Base-by-base conservation (phyloP, 371 early-diverging fungal species). In the Parasitella parasitica region DNA sequence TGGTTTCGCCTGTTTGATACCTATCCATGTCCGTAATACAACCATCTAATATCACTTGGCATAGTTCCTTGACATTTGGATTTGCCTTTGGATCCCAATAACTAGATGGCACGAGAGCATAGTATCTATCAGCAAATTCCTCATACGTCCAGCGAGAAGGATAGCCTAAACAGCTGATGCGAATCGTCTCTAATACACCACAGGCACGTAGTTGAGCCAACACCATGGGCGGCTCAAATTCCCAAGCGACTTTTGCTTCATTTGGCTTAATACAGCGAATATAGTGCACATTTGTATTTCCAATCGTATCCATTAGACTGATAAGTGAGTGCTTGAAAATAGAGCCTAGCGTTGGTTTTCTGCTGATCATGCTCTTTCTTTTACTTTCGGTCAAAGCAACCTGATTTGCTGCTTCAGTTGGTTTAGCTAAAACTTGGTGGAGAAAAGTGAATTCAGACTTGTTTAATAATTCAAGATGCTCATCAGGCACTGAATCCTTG, bases 101-200 rank as follows among this genome's bases (percentile, higher is more conserved):
- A 28, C 75, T 71, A 18, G 91, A 89, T 32, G 83, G 75, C 35
- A 93, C 86, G 53, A 99, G 73, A 60, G 95, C 81, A 76, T 91
- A 92, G 77, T 95, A 98, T 20, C 96, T 72, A 43, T 92, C 89
- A 53, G 91, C 91, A 73, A 99, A 99, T 66, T 99, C 98, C 41
- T 85, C 83, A 75, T 92, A 96, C 9, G 87, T 83, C 83, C 94
- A 89, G 34, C 98, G 87, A 9, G 92, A 89, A 12, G 99, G 99
- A 73, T 98, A 99, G 16, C 99, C 99, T 12, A 95, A 94, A 70
- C 98, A 94, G 72, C 93, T 92, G 74, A 99, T 99, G 32, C 98
- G 89, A 69, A 99, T 99, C 6, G 99, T 99, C 77, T 99, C 99
- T 12, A 99, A 71, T 6, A 99, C 99, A 87, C 99, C 99, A 81